phyloP scores from a whole-genome alignment of 177 flowering plant species.

The Telopea speciosissima region DNA sequence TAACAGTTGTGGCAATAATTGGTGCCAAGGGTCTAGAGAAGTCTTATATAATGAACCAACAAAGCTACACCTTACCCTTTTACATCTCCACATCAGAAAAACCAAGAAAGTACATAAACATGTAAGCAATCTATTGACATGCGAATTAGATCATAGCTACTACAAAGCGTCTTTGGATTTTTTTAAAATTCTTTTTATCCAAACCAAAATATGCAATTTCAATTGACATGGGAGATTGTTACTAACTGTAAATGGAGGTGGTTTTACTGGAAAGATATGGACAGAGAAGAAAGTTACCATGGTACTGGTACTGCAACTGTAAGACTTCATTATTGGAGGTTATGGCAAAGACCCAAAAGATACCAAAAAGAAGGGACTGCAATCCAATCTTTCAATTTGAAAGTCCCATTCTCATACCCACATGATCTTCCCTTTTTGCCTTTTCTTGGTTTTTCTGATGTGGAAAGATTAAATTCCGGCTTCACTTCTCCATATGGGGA shows the following conservation, averaged over 20 bases:
- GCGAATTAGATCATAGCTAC: not conserved
- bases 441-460: constrained; percentile 25
- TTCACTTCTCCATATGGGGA: constrained; percentile 17
- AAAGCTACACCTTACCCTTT: too few relatives aligned
- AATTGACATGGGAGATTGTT: constrained; percentile 15
- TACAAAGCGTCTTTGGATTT: not conserved
- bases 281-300: constrained; percentile 27
- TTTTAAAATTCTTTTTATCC: constrained; percentile 4
- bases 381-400: constrained; percentile 18
- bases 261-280: constrained; percentile 25
- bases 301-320: constrained; percentile 13
- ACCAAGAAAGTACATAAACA: too few relatives aligned
- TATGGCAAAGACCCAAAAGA: constrained; percentile 4
- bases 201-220: constrained; percentile 11
- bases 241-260: constrained; percentile 25
- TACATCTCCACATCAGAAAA: too few relatives aligned
- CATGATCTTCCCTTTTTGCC: constrained; percentile 19
- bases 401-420: constrained; percentile 21
- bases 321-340: constrained; percentile 41
- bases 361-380: constrained; percentile 18
- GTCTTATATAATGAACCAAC: too few relatives aligned
- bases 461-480: not conserved
- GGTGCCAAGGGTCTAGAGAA: too few relatives aligned
- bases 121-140: not conserved
- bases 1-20: too few relatives aligned